Conservation (phyloP, 108 stramenopile species). For the Nitzschia sp. region DNA sequence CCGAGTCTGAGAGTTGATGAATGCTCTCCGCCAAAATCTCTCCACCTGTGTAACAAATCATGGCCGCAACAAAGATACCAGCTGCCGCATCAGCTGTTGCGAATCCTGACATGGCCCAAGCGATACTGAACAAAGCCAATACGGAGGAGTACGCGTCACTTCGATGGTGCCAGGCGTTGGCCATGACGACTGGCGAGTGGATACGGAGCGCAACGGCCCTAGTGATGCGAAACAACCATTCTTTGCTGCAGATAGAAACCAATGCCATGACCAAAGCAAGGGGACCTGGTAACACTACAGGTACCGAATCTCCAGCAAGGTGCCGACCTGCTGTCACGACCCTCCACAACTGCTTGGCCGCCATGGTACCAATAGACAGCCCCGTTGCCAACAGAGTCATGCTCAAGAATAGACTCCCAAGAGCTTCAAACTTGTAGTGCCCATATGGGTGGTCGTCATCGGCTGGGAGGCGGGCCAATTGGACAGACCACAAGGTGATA, state of each 20-base stretch:
- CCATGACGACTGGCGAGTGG: conserved; percentile 91
- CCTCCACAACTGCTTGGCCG: conserved; percentile 59
- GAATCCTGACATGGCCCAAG: conserved; percentile 74
- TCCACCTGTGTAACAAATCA: conserved; percentile 90
- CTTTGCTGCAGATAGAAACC: conserved; percentile 87
- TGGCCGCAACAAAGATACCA: conserved; percentile 91
- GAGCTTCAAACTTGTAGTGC: conserved; percentile 94
- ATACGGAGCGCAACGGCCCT: conserved; percentile 74
- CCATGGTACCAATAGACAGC: conserved; percentile 75
- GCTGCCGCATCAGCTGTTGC: conserved; percentile 87
- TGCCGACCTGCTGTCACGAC: conserved; percentile 35
- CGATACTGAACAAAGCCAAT: conserved; percentile 86
- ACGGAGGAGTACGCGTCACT: conserved; percentile 93
- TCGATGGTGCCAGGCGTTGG: conserved; percentile 98
- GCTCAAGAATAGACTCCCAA: conserved; percentile 90
- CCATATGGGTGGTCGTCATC: conserved; percentile 96
- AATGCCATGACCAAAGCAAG: conserved; percentile 83
- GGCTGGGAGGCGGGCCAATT: conserved; percentile 78
- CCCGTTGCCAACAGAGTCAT: conserved; percentile 88
- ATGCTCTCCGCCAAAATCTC: conserved; percentile 83
- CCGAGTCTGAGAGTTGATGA: conserved; percentile 84
- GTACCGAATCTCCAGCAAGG: conserved; percentile 39
- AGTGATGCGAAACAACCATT: conserved; percentile 91
- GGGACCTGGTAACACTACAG: conserved; percentile 56
- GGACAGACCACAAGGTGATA: conserved; percentile 91